These are phyloP conservation scores for Smittium mucronatum DNA, from an alignment of 371 early-diverging fungal species.

Conservation along the genomic window DNA sequence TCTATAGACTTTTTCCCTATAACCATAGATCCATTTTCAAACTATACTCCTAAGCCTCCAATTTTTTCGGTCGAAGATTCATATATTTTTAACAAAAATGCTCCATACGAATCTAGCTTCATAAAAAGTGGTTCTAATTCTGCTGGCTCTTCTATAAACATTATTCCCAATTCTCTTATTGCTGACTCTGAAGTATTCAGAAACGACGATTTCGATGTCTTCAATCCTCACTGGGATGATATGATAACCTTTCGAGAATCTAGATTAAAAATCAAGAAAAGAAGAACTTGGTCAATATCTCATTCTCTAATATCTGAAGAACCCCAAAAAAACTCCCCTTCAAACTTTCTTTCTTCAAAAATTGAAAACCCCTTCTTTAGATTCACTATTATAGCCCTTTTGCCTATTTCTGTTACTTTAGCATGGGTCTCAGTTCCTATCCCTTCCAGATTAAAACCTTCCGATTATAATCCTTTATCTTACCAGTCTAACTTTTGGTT, in stretches of 20 bases:
- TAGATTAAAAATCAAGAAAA: slow-evolving; percentile 21
- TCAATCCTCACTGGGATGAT: slow-evolving; percentile 36
- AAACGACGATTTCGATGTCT: slow-evolving; percentile 23
- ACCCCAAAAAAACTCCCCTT: background rate
- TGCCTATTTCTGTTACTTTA: slow-evolving; percentile 4
- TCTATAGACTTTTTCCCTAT: background rate
- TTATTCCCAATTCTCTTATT: background rate
- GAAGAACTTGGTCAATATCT: slow-evolving; percentile 33
- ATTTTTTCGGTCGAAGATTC: background rate
- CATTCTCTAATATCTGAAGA: slow-evolving; percentile 11
- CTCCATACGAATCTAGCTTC: background rate
- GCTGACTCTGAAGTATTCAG: slow-evolving; percentile 9
- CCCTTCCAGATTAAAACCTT: slow-evolving; percentile 12
- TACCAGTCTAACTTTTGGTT: slow-evolving; percentile 54
- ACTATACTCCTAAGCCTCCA: background rate
- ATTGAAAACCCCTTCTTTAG: background rate
- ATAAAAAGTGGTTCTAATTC: background rate
- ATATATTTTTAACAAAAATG: background rate
- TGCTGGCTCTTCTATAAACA: background rate
- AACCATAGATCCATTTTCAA: background rate
- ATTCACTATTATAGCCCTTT: background rate
- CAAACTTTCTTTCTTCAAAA: background rate
- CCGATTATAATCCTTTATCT: background rate
- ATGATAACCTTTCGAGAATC: slow-evolving; percentile 35
- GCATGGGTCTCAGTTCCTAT: slow-evolving; percentile 34